These are phyloP conservation scores for Catharanthus roseus DNA, from an alignment of 257 asterid species.

Conservation along the genomic window DNA sequence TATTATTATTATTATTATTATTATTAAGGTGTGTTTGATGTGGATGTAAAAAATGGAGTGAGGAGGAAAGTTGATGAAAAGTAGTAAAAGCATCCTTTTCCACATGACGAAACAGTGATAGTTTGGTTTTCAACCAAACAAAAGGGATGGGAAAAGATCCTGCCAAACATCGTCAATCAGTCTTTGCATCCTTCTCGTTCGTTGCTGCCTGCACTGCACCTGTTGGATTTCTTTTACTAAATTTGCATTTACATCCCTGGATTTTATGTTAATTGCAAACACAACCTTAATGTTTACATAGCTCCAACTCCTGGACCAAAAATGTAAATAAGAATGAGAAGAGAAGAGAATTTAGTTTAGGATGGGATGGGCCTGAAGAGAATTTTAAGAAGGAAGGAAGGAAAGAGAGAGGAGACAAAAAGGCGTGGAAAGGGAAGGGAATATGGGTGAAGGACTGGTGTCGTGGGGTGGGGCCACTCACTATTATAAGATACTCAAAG, in stretches of 20 bases:
- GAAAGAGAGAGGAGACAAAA: not conserved
- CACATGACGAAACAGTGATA: slow-evolving; percentile 10
- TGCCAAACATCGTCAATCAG: not conserved
- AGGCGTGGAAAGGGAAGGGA: slow-evolving; percentile 14
- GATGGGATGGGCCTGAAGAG: not conserved
- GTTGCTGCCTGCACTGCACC: not conserved
- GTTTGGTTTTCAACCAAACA: not conserved
- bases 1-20: no score
- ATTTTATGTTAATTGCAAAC: not conserved
- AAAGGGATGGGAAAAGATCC: not conserved
- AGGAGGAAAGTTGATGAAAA: not conserved
- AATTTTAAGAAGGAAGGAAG: not conserved
- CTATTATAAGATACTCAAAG: slow-evolving; percentile 18
- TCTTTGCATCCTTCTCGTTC: not conserved
- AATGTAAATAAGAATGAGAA: no score
- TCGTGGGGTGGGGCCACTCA: slow-evolving; percentile 11
- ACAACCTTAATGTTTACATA: not conserved
- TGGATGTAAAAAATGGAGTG: not conserved
- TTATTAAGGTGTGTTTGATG: not conserved
- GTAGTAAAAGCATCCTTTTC: slow-evolving; percentile 1
- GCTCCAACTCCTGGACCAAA: no score
- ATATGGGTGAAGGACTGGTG: slow-evolving; percentile 6
- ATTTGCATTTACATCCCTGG: not conserved
- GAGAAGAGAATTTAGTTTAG: no score
- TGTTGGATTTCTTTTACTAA: not conserved